Conservation (phyloP, 1,139 yeast genomes). For the Debaryomyces coudertii region DNA sequence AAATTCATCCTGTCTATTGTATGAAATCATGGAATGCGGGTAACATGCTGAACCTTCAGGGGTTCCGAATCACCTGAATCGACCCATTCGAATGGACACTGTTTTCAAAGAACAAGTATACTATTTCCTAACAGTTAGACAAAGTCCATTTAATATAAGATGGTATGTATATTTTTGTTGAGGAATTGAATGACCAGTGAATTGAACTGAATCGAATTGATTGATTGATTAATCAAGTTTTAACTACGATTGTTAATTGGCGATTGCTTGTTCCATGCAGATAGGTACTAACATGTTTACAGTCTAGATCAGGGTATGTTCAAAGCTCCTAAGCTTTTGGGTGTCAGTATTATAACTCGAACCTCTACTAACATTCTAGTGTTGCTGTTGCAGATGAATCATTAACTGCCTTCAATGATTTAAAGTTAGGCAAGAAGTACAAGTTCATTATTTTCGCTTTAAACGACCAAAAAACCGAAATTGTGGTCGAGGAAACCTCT, state of each 20-base stretch:
- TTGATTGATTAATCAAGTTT: background rate
- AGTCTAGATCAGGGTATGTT: slow-evolving; percentile 77
- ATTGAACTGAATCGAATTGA: slow-evolving; percentile 7
- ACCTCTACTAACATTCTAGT: slow-evolving; percentile 45
- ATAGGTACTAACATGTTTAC: slow-evolving; percentile 19
- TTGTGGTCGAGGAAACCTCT: slow-evolving; percentile 86
- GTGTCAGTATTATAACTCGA: background rate
- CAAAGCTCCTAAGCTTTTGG: background rate
- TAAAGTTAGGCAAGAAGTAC: slow-evolving; percentile 90
- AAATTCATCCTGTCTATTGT: slow-evolving; percentile 10
- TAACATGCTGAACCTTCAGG: slow-evolving; percentile 6
- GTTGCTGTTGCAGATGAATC: slow-evolving; percentile 97
- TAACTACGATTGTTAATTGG: background rate
- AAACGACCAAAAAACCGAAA: slow-evolving; percentile 85
- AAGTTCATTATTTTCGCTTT: slow-evolving; percentile 81
- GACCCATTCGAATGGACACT: slow-evolving; percentile 6
- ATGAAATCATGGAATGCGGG: slow-evolving; percentile 5
- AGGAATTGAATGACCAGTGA: background rate
- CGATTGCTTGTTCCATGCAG: background rate
- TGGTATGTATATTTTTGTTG: slow-evolving; percentile 9
- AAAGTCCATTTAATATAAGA: slow-evolving; percentile 7
- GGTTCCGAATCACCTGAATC: slow-evolving; percentile 7
- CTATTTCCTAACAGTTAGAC: background rate
- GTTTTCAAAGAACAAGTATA: slow-evolving; percentile 4
- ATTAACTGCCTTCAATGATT: slow-evolving; percentile 88